Conservation (phyloP, 2,329 filamentous ascomycete species). For the Trichoderma citrinoviride region DNA sequence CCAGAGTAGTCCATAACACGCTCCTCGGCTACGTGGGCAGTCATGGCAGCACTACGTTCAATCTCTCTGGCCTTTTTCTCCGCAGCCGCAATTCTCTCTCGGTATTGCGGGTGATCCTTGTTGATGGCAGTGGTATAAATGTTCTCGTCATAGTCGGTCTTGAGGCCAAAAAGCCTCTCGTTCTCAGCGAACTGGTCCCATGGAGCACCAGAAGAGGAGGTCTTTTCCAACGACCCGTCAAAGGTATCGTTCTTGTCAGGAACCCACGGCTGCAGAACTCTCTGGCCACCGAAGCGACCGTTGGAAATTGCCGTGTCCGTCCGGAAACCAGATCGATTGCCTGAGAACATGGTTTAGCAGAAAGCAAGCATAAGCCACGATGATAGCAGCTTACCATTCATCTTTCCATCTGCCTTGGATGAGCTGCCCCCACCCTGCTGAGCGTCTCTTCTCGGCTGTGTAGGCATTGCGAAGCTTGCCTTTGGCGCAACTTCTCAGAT, state of each 20-base stretch:
- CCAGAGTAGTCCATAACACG: conserved; percentile 67
- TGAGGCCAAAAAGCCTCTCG: conserved; percentile 80
- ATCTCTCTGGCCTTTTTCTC: conserved; percentile 88
- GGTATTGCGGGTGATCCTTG: conserved; percentile 77
- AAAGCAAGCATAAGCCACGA: neutral
- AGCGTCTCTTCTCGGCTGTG: conserved; percentile 34
- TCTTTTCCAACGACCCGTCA: conserved; percentile 69
- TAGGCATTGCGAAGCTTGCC: conserved; percentile 36
- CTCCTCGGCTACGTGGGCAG: conserved; percentile 87
- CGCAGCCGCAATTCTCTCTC: conserved; percentile 71
- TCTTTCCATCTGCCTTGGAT: conserved; percentile 33
- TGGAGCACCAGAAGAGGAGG: conserved; percentile 41
- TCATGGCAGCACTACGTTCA: conserved; percentile 69
- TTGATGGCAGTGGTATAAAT: conserved; percentile 93
- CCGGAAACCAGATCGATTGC: conserved; percentile 67
- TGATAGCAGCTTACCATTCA: conserved; percentile 38
- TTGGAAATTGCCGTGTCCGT: conserved; percentile 89
- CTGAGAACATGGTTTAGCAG: conserved; percentile 41
- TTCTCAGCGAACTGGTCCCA: conserved; percentile 98
- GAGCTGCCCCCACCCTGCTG: conserved; percentile 37
- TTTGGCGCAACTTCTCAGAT: conserved; percentile 28
- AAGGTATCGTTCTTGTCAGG: conserved; percentile 59
- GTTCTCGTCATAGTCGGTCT: conserved; percentile 89
- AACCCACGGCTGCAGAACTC: conserved; percentile 78
- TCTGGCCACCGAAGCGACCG: conserved; percentile 65